Base-by-base conservation (phyloP, 2,329 filamentous ascomycete genomes). In the Stagonosporopsis vannaccii region DNA sequence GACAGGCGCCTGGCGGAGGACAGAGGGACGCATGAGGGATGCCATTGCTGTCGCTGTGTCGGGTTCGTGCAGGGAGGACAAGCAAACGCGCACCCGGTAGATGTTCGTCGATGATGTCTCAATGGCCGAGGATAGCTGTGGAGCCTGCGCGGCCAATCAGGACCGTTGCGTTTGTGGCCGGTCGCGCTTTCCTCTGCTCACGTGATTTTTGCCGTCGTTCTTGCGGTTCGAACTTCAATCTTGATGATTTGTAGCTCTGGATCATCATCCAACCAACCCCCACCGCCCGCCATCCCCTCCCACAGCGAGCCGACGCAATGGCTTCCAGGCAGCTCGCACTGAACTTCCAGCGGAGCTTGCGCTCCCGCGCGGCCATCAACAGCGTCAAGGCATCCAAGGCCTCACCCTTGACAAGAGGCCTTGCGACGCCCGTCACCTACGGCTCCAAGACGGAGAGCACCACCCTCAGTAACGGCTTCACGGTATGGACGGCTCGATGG, bases 261-360 rank as follows among this genome's bases (percentile, higher is more conserved):
- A 63, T 62, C 65, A 70, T 66, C 68, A 56, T 62, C 59, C 54
- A 60, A 60, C 60, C 61, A 59, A 56, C 56, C 58, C 58, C 74
- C 52, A 66, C 60, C 71, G 61, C 56, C 67, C 66, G 66, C 63
- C 62, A 60, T 65, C 60, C 58, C 57, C 63, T 56, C 62, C 56
- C 55, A 68, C 58, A 54, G 65, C 68, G 64, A 72, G 66, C 68
- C 63, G 59, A 67, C 65, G 74, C 79, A 79, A 97, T 98, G 94
- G 94, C 94, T 84, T 97, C 94, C 81, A 88, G 93, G 87, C 91
- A 92, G 89, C 88, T 98, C 84, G 93, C 93, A 85, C 87, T 96
- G 81, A 96, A 93, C 85, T 87, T 98, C 77, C 87, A 92, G 81
- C 89, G 91, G 83, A 90, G 90, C 82, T 85, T 97, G 82, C 91